Evolutionary conservation across 176 grass and related monocot species (phyloP).

Genomic region (Canna indica): DNA sequence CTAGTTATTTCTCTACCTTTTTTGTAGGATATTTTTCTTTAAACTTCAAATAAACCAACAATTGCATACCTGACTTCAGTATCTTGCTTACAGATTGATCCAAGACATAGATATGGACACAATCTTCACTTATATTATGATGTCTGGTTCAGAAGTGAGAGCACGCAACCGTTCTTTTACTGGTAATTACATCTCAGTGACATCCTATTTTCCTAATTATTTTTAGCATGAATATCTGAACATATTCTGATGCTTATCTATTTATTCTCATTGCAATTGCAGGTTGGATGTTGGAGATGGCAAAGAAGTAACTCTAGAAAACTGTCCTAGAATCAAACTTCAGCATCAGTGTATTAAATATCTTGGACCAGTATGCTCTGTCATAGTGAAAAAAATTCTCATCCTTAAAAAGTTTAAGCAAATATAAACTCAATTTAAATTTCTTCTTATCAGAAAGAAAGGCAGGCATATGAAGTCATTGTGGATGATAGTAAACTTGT

Average conservation of each 20-base stretch:
- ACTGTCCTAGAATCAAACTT: constrained; percentile 69
- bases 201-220: background rate
- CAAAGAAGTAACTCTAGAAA: constrained; percentile 83
- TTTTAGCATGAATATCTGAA: background rate
- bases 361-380: constrained; percentile 38
- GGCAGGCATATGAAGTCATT: constrained; percentile 65
- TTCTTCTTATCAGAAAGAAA: constrained; percentile 43
- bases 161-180: constrained; percentile 6
- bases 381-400: background rate
- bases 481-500: constrained; percentile 48
- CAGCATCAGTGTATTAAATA: constrained; percentile 42
- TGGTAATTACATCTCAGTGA: background rate
- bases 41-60: too few relatives aligned
- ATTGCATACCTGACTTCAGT: background rate
- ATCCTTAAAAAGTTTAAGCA: background rate
- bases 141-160: constrained; percentile 12
- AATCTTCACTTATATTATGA: constrained; percentile 8
- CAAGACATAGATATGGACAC: constrained; percentile 67
- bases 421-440: too few relatives aligned
- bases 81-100: constrained; percentile 69
- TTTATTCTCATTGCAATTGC: constrained; percentile 8
- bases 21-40: too few relatives aligned
- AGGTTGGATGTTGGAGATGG: constrained; percentile 96
- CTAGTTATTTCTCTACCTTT: too few relatives aligned
- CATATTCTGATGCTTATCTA: background rate